A percentile compares a stretch with the other conserved stretches of the same genome.
phyloP scores from a whole-genome alignment of 163 green algal genomes.

The Chlamydomonas reinhardtii region DNA sequence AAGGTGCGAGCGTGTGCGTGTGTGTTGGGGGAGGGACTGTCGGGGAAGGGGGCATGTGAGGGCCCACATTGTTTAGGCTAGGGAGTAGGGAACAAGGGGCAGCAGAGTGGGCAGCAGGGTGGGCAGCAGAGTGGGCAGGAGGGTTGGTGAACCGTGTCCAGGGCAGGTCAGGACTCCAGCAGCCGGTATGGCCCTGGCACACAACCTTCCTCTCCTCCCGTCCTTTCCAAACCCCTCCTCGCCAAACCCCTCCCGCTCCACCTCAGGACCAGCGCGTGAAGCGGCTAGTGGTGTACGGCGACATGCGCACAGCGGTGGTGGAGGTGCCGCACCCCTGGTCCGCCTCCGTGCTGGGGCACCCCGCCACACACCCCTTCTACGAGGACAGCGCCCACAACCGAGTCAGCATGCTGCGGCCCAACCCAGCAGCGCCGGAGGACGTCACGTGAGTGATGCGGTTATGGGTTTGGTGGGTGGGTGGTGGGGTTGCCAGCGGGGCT shows the following conservation, averaged over 20 bases:
- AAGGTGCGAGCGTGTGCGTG: not conserved
- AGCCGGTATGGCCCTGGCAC: no score
- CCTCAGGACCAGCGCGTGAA: conserved; percentile 66
- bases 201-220: no score
- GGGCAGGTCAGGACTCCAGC: no score
- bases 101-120: no score
- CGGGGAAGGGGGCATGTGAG: no score
- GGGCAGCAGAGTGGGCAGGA: no score
- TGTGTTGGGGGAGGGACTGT: not conserved
- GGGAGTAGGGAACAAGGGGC: no score
- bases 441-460: conserved; percentile 49
- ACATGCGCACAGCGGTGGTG: conserved; percentile 75
- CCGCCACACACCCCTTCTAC: conserved; percentile 60
- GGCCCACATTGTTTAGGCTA: no score
- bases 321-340: conserved; percentile 75
- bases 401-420: conserved; percentile 58
- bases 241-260: no score
- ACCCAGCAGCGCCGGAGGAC: conserved; percentile 69
- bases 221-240: no score
- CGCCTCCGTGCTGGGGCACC: conserved; percentile 57
- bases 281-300: conserved; percentile 73
- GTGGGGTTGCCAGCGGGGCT: no score
- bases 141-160: no score
- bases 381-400: conserved; percentile 48
- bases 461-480: not conserved